phyloP scores from a whole-genome alignment of 169 alveolate species.

The Babesia ovis region DNA sequence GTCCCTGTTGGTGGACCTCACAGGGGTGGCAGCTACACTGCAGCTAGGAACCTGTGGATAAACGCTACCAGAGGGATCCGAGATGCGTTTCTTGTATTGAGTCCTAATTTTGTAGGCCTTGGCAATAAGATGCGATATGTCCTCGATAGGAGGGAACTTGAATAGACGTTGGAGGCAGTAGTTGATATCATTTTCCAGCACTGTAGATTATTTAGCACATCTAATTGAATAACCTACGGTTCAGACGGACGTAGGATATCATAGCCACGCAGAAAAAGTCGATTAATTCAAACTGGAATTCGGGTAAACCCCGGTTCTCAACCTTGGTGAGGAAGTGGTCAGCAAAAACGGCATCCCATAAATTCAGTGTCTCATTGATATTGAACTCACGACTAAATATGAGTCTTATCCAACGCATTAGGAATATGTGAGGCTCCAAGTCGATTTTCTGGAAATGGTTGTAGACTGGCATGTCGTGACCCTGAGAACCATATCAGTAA shows the following conservation, averaged over 20 bases:
- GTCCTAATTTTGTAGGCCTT: constrained; percentile 36
- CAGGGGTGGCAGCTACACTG: not conserved
- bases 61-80: not conserved
- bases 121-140: constrained; percentile 43
- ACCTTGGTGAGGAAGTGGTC: constrained; percentile 19
- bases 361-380: constrained; percentile 69
- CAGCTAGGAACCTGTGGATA: not conserved
- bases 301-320: constrained; percentile 1
- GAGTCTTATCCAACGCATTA: constrained; percentile 82
- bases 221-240: constrained; percentile 12
- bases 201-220: not conserved
- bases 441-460: constrained; percentile 69
- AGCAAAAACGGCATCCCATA: constrained; percentile 70
- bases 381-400: constrained; percentile 80
- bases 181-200: constrained; percentile 66
- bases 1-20: not conserved
- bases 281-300: constrained; percentile 29
- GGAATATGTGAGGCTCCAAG: constrained; percentile 76
- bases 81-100: not conserved
- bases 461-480: constrained; percentile 59
- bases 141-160: constrained; percentile 68
- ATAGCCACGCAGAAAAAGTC: constrained; percentile 63
- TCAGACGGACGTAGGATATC: constrained; percentile 51
- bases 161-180: constrained; percentile 64
- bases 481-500: constrained; percentile 16